Conservation (phyloP, 169 alveolate species). For the Plasmodium malariae region DNA sequence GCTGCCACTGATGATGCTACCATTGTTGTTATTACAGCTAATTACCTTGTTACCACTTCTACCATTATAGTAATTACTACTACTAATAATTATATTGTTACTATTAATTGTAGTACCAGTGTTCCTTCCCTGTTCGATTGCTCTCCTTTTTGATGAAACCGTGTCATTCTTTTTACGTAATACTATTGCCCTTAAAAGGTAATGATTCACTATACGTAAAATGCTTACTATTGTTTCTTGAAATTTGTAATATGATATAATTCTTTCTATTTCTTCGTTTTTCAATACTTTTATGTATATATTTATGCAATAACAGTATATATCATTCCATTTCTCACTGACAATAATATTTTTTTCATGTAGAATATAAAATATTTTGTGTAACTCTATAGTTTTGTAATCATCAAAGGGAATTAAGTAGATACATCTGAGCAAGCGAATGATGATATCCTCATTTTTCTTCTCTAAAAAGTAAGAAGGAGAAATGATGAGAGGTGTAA, state of each 20-base stretch:
- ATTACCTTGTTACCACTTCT: no score
- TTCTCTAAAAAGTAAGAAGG: constrained; percentile 11
- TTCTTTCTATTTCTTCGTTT: constrained; percentile 35
- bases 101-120: no score
- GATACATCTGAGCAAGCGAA: constrained; percentile 36
- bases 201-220: constrained; percentile 51
- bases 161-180: constrained; percentile 25
- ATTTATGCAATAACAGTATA: constrained; percentile 55
- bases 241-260: constrained; percentile 29
- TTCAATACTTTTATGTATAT: constrained; percentile 53
- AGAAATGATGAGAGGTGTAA: neutral
- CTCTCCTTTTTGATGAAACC: neutral
- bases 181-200: constrained; percentile 12
- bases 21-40: no score
- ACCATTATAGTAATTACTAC: no score
- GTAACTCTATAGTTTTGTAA: constrained; percentile 40
- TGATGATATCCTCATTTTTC: constrained; percentile 37
- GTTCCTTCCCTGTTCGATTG: neutral
- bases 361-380: constrained; percentile 64
- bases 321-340: constrained; percentile 65
- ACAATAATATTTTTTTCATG: constrained; percentile 24
- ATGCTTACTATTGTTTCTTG: constrained; percentile 25
- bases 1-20: no score
- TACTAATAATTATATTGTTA: no score
- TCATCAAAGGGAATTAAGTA: constrained; percentile 49